Evolutionary conservation across 495 filamentous ascomycete species (phyloP).

Genomic region (Xylaria nigripes): DNA sequence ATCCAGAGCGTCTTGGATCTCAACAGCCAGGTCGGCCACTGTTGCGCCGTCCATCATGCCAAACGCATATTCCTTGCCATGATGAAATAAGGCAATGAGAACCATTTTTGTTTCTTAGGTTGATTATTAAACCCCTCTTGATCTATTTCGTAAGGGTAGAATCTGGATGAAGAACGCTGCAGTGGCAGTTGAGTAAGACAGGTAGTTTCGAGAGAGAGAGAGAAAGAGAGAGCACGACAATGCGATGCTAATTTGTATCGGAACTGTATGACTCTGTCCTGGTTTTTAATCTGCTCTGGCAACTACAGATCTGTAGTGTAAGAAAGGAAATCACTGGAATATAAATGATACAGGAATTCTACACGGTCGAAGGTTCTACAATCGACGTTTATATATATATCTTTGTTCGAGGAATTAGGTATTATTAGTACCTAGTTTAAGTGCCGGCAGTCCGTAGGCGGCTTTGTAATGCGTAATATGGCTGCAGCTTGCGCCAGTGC

Average conservation of each 20-base stretch:
- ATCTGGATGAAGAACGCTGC: not conserved
- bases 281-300: too few relatives aligned
- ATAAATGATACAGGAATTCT: not conserved
- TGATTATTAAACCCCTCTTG: not conserved
- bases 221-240: too few relatives aligned
- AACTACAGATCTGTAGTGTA: too few relatives aligned
- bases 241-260: too few relatives aligned
- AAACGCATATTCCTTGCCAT: constrained; percentile 41
- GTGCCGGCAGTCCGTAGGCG: not conserved
- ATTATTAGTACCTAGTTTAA: not conserved
- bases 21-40: constrained; percentile 53
- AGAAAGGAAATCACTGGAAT: too few relatives aligned
- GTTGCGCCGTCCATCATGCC: constrained; percentile 40
- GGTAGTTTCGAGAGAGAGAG: too few relatives aligned
- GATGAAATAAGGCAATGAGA: constrained; percentile 49
- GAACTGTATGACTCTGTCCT: too few relatives aligned
- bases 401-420: too few relatives aligned
- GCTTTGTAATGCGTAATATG: constrained; percentile 25
- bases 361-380: constrained; percentile 19
- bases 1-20: constrained; percentile 46
- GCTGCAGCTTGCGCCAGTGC: too few relatives aligned
- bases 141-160: not conserved
- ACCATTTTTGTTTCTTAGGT: constrained; percentile 12
- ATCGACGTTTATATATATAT: not conserved
- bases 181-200: too few relatives aligned